Evolutionary conservation across 331 rosid species (phyloP).

Genomic region (Pyracantha coccinea): DNA sequence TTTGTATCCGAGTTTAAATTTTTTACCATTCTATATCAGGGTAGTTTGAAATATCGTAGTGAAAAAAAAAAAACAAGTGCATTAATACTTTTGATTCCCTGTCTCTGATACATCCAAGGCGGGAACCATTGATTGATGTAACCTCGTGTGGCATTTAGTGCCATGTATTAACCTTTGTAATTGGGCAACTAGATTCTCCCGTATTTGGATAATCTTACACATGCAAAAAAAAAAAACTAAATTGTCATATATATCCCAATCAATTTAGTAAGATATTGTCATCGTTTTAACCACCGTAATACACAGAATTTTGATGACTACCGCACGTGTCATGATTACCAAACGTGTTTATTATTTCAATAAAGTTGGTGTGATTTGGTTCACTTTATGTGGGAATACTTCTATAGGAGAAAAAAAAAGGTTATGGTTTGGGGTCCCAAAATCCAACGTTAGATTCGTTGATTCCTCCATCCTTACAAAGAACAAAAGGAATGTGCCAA

Average conservation of each 20-base stretch:
- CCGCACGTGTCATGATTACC: too few relatives aligned
- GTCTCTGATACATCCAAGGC: conserved; percentile 5
- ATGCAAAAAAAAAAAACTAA: too few relatives aligned
- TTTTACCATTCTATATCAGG: too few relatives aligned
- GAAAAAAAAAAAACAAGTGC: not conserved
- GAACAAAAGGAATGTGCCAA: conserved; percentile 80
- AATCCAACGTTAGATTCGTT: conserved; percentile 74
- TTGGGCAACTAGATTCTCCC: too few relatives aligned
- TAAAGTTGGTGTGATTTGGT: conserved; percentile 13
- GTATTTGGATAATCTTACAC: not conserved
- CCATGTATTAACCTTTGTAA: conserved; percentile 28
- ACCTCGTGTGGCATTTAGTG: conserved; percentile 27
- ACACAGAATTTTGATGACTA: not conserved
- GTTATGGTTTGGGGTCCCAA: conserved; percentile 43
- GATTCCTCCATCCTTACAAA: conserved; percentile 56
- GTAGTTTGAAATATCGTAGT: too few relatives aligned
- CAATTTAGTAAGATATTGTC: not conserved
- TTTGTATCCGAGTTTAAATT: too few relatives aligned
- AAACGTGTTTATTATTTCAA: not conserved
- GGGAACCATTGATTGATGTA: conserved; percentile 5
- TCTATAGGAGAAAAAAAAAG: conserved; percentile 24
- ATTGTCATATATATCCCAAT: not conserved
- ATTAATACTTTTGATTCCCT: conserved; percentile 1
- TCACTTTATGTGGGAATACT: conserved; percentile 20
- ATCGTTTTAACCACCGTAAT: not conserved